Percentiles rank a stretch among this genome's conserved stretches.
Conservation (phyloP, 1,139 yeast genomes). For the Debaryomycetaceae sp. region DNA sequence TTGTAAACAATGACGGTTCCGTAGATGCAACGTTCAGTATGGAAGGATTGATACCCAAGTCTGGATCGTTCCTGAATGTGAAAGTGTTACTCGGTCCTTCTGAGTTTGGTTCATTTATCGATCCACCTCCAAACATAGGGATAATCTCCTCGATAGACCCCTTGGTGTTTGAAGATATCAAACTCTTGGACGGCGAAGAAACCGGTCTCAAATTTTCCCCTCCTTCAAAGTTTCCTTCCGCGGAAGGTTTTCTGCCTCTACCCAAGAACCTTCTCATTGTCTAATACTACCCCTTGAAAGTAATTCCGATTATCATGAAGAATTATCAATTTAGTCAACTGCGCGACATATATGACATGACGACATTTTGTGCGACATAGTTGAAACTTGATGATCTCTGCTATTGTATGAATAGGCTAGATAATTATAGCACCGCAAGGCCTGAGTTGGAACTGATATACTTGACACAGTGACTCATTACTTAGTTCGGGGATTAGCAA, state of each 20-base stretch:
- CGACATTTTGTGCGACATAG: neutral
- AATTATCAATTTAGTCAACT: no score
- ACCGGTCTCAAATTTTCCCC: constrained; percentile 3
- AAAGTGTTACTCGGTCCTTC: constrained; percentile 4
- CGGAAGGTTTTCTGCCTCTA: constrained; percentile 12
- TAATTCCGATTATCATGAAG: no score
- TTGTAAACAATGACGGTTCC: constrained; percentile 25
- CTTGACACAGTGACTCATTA: neutral
- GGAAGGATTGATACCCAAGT: constrained; percentile 37
- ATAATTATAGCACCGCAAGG: neutral
- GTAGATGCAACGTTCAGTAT: constrained; percentile 20
- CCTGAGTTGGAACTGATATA: neutral
- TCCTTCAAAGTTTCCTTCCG: constrained; percentile 3
- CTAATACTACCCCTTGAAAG: no score
- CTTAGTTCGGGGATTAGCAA: neutral
- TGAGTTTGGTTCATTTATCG: constrained; percentile 2
- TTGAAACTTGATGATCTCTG: neutral
- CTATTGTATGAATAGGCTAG: neutral
- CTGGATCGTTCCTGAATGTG: constrained; percentile 26
- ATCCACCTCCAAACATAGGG: constrained; percentile 27
- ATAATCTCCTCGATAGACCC: constrained; percentile 31
- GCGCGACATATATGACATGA: neutral
- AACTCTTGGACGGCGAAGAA: constrained; percentile 17
- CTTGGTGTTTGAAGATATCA: constrained; percentile 28
- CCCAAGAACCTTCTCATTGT: constrained; percentile 19